A percentile compares a stretch with the other conserved stretches of the same genome.
Conservation (phyloP, 805 yeast genomes). For the Metschnikowia noctiluminum region DNA sequence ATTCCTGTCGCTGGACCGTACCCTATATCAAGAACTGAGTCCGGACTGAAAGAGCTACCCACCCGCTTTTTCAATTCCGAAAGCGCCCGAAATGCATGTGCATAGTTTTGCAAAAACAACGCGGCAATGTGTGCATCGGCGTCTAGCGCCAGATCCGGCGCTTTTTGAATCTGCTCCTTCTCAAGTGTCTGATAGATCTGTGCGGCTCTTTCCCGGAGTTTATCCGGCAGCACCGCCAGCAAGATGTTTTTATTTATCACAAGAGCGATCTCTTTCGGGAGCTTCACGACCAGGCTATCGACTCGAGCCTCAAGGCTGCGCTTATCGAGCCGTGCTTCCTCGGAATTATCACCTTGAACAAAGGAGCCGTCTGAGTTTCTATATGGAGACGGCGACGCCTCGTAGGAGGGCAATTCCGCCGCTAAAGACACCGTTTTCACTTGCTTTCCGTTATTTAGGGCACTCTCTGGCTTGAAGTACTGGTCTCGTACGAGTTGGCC, state of each 20-base stretch:
- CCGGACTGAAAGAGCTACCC: constrained; percentile 59
- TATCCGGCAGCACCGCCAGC: constrained; percentile 57
- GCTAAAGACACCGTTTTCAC: constrained; percentile 3
- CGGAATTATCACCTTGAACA: constrained; percentile 41
- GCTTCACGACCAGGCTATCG: constrained; percentile 45
- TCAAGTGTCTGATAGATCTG: constrained; percentile 48
- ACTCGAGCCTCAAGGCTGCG: constrained; percentile 56
- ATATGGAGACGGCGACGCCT: constrained; percentile 27
- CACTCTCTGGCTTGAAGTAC: constrained; percentile 9
- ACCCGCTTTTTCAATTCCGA: constrained; percentile 58
- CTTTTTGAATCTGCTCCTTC: constrained; percentile 52
- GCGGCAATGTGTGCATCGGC: constrained; percentile 82
- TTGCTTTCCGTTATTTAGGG: constrained; percentile 3
- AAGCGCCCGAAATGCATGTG: constrained; percentile 62
- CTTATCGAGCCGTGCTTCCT: constrained; percentile 56
- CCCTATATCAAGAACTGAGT: constrained; percentile 71
- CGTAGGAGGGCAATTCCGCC: constrained; percentile 2
- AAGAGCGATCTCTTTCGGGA: constrained; percentile 57
- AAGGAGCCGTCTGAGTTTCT: constrained; percentile 40
- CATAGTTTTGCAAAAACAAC: constrained; percentile 77
- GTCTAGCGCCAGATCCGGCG: constrained; percentile 42
- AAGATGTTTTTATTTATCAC: constrained; percentile 64
- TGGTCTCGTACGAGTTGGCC: constrained; percentile 16
- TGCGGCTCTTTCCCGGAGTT: constrained; percentile 61
- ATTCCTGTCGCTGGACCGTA: constrained; percentile 93